A percentile compares a stretch with the other conserved stretches of the same genome.
Evolutionary conservation across 495 filamentous ascomycete species (phyloP).

Genomic region (Poronia punctata): DNA sequence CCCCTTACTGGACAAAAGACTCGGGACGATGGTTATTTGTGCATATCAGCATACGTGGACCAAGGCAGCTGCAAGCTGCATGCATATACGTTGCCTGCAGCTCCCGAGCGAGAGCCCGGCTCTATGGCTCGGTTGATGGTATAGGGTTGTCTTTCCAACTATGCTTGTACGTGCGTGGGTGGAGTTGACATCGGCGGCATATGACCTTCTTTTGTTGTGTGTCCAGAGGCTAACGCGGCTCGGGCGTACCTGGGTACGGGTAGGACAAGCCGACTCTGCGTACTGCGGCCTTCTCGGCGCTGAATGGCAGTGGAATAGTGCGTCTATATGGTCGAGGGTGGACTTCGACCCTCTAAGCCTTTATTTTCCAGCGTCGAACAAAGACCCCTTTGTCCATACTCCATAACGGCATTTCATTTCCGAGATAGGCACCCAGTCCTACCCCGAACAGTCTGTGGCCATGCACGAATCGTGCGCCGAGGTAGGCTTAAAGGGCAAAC

Average conservation of each 20-base stretch:
- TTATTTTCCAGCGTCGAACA: too few relatives aligned
- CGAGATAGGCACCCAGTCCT: too few relatives aligned
- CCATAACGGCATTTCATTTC: too few relatives aligned
- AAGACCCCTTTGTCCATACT: too few relatives aligned
- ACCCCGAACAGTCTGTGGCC: too few relatives aligned
- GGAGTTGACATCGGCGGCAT: slow-evolving; percentile 4
- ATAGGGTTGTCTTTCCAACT: background rate
- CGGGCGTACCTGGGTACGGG: background rate
- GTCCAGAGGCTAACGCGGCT: slow-evolving; percentile 4
- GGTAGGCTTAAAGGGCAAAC: too few relatives aligned
- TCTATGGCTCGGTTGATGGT: slow-evolving; percentile 11
- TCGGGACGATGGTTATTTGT: slow-evolving; percentile 7
- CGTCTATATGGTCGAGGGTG: too few relatives aligned
- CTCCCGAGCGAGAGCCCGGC: slow-evolving; percentile 6
- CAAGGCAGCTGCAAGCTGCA: slow-evolving; percentile 8
- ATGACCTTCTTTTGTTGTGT: slow-evolving; percentile 7
- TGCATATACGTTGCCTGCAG: slow-evolving; percentile 12
- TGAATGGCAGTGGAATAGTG: too few relatives aligned
- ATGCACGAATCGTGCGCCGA: too few relatives aligned
- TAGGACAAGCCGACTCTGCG: too few relatives aligned
- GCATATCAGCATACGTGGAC: slow-evolving; percentile 4
- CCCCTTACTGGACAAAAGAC: slow-evolving; percentile 5
- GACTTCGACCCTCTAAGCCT: too few relatives aligned
- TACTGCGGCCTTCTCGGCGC: too few relatives aligned
- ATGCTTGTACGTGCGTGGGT: slow-evolving; percentile 5